Evolutionary conservation across 768 basidiomycete genomes (phyloP).

Genomic region (Gautieria morchelliformis): DNA sequence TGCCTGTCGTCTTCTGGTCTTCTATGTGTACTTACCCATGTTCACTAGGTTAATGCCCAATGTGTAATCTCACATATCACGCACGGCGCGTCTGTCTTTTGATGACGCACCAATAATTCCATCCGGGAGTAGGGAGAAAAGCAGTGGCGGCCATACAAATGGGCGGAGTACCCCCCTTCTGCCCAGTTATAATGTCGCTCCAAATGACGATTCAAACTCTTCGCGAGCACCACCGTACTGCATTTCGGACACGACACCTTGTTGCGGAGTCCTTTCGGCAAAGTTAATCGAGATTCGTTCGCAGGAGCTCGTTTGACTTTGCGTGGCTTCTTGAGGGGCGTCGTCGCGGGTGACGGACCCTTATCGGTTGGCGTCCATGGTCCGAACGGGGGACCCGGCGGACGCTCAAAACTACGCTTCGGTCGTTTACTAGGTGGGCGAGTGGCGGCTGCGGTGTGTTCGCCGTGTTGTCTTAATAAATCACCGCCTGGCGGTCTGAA

Average conservation of each 20-base stretch:
- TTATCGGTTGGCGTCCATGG: not conserved
- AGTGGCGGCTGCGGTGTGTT: not conserved
- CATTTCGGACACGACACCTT: constrained; percentile 1
- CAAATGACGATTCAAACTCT: not conserved
- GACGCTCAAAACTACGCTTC: not conserved
- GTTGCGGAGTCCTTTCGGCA: not conserved
- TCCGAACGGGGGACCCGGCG: not conserved
- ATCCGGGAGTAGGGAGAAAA: not conserved
- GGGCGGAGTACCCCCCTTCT: not conserved
- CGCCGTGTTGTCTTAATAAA: not conserved
- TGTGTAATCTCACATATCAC: constrained; percentile 13
- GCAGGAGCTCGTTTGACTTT: not conserved
- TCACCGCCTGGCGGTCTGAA: too few species aligned
- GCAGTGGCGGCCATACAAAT: not conserved
- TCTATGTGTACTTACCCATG: constrained; percentile 7
- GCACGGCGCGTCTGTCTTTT: constrained; percentile 2
- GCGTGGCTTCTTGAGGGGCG: not conserved
- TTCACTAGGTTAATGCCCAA: constrained; percentile 21
- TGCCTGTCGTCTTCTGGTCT: constrained; percentile 8
- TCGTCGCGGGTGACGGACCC: not conserved
- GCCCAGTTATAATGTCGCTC: constrained; percentile 1
- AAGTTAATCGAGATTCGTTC: not conserved
- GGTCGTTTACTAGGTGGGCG: not conserved
- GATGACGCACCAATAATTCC: not conserved
- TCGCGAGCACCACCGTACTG: not conserved